Evolutionary conservation across 2,329 filamentous ascomycete genomes (phyloP), one percentile per base, ranked within the genome.

Genomic region (Cadophora sp.): DNA sequence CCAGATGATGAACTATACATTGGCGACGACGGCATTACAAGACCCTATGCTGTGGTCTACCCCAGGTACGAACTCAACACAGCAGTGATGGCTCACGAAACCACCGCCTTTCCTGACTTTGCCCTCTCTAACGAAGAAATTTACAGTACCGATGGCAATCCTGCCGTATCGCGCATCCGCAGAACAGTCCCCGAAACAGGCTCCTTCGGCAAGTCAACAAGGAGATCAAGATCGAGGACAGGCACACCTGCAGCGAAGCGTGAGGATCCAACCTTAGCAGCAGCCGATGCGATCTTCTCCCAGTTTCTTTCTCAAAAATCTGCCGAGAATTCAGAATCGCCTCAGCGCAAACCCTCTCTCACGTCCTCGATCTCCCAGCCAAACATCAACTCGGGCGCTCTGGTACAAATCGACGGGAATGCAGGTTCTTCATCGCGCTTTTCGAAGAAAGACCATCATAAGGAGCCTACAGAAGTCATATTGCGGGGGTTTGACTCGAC

Each of bases 401-500:
- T 76, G 5, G 67, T 65, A 30, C 67, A 70, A 7, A 74, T 70
- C 27, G 76, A 76, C 58, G 71, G 72, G 11, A 76, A 73, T 64
- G 59, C 67, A 27, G 68, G 68, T 11, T 51, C 70, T 24, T 66
- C 68, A 20, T 68, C 71, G 27, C 70, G 75, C 68, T 76, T 74
- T 39, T 70, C 73, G 48, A 74, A 79, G 68, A 84, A 84, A 70
- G 83, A 87, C 69, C 86, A 88, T 1, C 75, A 79, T 67, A 85
- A 84, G 70, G 84, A 87, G 70, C 87, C 89, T 1, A 91, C 92
- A 47, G 94, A 97, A 80, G 87, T 97, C 70, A 88, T 97, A 64
- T 83, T 98, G 18, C 92, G 94, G 72, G 95, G 95, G 36, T 97
- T 94, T 79, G 85, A 84, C 18, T 78, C 83, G 1, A 78, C 87